A percentile compares a stretch with the other conserved stretches of the same genome.
These are phyloP conservation scores for Capsicum rhomboideum DNA, from an alignment of 257 asterid genomes.

Conservation along the genomic window DNA sequence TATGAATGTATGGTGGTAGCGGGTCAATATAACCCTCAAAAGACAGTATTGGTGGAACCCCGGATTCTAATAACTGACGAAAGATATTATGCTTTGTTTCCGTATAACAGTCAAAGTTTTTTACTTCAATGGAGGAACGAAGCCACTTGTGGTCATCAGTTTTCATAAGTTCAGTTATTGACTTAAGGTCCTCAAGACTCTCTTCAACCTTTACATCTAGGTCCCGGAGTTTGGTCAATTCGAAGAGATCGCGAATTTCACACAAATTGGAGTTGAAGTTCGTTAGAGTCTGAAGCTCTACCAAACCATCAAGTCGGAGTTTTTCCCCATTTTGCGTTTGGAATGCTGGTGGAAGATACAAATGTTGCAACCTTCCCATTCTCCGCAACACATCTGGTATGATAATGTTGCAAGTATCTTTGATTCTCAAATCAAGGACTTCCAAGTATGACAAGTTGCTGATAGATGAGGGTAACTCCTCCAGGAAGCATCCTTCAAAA, in stretches of 20 bases:
- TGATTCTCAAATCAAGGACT: conserved; percentile 22
- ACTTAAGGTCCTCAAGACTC: background rate
- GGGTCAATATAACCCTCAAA: conserved; percentile 9
- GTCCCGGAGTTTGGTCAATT: background rate
- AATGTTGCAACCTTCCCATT: conserved; percentile 6
- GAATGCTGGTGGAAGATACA: conserved; percentile 17
- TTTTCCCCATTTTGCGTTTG: background rate
- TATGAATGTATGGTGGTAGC: background rate
- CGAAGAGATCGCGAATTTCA: background rate
- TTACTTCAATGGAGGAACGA: background rate
- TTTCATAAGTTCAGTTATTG: background rate
- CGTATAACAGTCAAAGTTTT: conserved; percentile 9
- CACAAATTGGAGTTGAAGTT: conserved; percentile 12
- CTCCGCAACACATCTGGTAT: background rate
- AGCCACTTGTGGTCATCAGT: background rate
- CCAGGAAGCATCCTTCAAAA: conserved; percentile 17
- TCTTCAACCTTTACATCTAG: background rate
- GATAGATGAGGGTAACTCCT: conserved; percentile 6
- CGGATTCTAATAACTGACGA: background rate
- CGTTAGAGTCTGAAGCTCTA: conserved; percentile 12
- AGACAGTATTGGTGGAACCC: background rate
- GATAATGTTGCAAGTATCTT: background rate
- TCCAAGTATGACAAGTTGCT: conserved; percentile 9
- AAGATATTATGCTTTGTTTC: background rate
- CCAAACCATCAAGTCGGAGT: conserved; percentile 5